phyloP scores from a whole-genome alignment of 768 basidiomycete species.

The Tulasnella sp. region DNA sequence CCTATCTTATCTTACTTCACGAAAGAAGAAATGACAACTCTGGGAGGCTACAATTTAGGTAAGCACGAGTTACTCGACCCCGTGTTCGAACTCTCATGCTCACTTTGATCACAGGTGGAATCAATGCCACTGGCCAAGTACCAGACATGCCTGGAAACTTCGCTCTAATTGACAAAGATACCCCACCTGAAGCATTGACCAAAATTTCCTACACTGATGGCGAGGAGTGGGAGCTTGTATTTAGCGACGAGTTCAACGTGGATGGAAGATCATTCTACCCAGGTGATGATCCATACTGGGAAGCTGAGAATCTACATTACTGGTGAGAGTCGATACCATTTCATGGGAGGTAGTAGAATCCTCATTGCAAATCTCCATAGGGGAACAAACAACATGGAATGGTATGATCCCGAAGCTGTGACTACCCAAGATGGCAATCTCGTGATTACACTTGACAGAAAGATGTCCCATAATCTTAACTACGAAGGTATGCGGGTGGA shows the following conservation, averaged over 20 bases:
- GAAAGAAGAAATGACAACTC: conserved; percentile 11
- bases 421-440: conserved; percentile 63
- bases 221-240: conserved; percentile 52
- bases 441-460: conserved; percentile 52
- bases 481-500: no score
- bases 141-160: conserved; percentile 52
- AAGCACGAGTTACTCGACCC: no score
- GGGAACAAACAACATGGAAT: conserved; percentile 56
- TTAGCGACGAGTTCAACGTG: conserved; percentile 79
- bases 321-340: conserved; percentile 28
- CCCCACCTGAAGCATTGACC: conserved; percentile 47
- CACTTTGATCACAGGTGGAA: no score
- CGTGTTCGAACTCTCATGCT: no score
- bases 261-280: conserved; percentile 73
- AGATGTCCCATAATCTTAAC: conserved; percentile 64
- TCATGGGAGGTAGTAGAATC: conserved; percentile 23
- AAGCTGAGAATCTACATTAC: conserved; percentile 52
- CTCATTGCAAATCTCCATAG: background rate
- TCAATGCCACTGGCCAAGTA: conserved; percentile 80
- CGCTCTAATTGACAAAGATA: conserved; percentile 64
- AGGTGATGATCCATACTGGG: conserved; percentile 86
- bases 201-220: conserved; percentile 42
- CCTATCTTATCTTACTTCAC: conserved; percentile 51
- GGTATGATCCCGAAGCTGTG: conserved; percentile 75
- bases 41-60: conserved; percentile 70